phyloP scores from a whole-genome alignment of 202 grass and related monocot species.

The Schoenoplectus triqueter region DNA sequence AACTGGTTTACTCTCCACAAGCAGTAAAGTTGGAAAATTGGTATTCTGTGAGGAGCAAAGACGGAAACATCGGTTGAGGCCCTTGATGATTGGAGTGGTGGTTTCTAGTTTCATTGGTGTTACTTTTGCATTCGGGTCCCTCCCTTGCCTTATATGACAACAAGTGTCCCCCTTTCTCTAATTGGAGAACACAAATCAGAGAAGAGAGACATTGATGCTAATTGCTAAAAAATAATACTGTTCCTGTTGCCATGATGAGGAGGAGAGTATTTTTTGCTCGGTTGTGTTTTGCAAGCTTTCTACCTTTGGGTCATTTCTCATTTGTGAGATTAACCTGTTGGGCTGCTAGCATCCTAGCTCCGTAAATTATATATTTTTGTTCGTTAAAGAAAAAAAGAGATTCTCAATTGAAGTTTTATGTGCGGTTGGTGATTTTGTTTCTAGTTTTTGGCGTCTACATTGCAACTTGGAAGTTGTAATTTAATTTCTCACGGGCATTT shows the following conservation, averaged over 20 bases:
- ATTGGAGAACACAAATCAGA: constrained; percentile 12
- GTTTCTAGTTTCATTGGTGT: neutral
- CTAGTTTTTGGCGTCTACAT: constrained; percentile 12
- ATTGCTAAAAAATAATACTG: constrained; percentile 3
- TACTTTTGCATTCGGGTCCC: constrained; percentile 21
- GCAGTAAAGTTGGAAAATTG: neutral
- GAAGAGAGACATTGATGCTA: constrained; percentile 14
- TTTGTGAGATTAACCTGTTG: constrained; percentile 26
- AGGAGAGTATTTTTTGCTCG: neutral
- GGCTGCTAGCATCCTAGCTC: neutral
- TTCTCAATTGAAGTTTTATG: constrained; percentile 10
- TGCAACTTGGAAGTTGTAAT: neutral
- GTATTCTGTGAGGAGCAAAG: neutral
- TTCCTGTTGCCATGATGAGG: neutral
- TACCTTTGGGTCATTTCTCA: neutral
- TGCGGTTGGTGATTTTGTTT: neutral
- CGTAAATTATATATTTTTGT: neutral
- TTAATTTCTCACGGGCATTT: neutral
- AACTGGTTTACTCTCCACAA: neutral
- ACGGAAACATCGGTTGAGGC: neutral
- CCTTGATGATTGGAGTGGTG: neutral
- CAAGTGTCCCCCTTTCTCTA: neutral
- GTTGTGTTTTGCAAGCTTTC: neutral
- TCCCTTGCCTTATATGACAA: neutral
- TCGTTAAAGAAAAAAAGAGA: neutral